Base-by-base conservation (phyloP, 768 basidiomycete genomes). In the Gyrodon lividus region DNA sequence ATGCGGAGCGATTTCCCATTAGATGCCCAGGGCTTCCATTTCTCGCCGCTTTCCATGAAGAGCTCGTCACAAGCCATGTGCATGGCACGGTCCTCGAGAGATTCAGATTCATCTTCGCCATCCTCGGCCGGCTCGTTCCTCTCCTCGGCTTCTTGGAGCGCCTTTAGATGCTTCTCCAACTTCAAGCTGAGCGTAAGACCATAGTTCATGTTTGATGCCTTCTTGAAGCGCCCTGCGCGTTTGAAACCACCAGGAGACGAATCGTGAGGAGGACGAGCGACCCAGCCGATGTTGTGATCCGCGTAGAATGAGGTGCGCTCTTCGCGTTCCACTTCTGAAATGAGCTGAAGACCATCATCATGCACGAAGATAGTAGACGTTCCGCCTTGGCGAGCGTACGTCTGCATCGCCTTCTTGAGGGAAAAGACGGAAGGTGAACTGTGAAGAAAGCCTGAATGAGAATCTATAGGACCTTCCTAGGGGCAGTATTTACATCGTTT, bases 121-220 rank as follows among this genome's bases (percentile, higher is more conserved):
- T 70, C 70, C 16, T 69, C 63, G 5, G 70, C 65, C 26, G 70
- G 44, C 51, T 70, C 61, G 50, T 63, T 64, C 55, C 68, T 53
- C 72, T 73, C 42, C 83, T 76, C 65, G 76, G 78, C 50, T 57
- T 74, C 70, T 13, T 64, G 58, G n/a, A 76, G 58, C 1, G 57
- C 65, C 41, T 69, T 69, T 60, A 79, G 71, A 42, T 71, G 59
- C 7, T 45, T 50, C 42, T 69, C 69, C 31, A 69, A 49, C 16
- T 69, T 67, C 45, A 76, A 52, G 13, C 74, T 74, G 13, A 80
- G 59, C 16, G 64, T 69, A 9, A 79, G 72, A 6, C 81, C 90
- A 54, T 87, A 93, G 67, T 95, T 96, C 81, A 95, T 81, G 68
- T 96, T 96, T 24, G 84, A 86, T 2, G 92, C 92, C 66, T 96